Evolutionary conservation across 306 rosid species (phyloP).

Genomic region (Trichosanthes truncata): DNA sequence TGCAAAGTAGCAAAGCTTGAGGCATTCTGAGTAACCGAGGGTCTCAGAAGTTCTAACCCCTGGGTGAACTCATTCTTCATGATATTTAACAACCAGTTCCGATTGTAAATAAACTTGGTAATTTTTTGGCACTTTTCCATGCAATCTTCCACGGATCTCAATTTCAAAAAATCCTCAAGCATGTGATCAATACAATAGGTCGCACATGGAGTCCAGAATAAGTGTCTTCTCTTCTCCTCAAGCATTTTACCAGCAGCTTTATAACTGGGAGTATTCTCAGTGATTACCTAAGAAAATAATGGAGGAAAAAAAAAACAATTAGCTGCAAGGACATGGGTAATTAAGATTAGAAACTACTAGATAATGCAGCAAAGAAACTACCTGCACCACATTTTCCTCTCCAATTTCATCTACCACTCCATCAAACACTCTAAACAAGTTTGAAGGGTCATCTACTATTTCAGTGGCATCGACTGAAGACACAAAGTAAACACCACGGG

Average conservation of each 20-base stretch:
- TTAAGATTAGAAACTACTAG: slow-evolving; percentile 15
- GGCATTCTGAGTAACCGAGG: slow-evolving; percentile 47
- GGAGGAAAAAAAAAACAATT: slow-evolving; percentile 12
- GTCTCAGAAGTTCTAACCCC: slow-evolving; percentile 72
- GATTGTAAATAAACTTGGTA: slow-evolving; percentile 73
- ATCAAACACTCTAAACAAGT: slow-evolving; percentile 74
- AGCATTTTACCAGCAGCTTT: slow-evolving; percentile 87
- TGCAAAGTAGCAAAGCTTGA: slow-evolving; percentile 78
- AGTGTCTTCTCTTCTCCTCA: slow-evolving; percentile 74
- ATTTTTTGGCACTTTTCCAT: slow-evolving; percentile 72
- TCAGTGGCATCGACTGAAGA: slow-evolving; percentile 72
- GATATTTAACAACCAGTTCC: slow-evolving; percentile 71
- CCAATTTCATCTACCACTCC: slow-evolving; percentile 81
- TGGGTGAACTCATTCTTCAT: slow-evolving; percentile 71
- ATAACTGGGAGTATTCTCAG: slow-evolving; percentile 65
- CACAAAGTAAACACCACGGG: slow-evolving; percentile 72
- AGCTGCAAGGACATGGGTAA: slow-evolving; percentile 14
- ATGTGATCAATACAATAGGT: slow-evolving; percentile 59
- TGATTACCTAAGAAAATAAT: slow-evolving; percentile 46
- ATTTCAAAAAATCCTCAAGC: slow-evolving; percentile 75
- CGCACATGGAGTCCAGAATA: slow-evolving; percentile 95
- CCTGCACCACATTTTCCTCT: slow-evolving; percentile 91
- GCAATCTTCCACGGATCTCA: slow-evolving; percentile 78
- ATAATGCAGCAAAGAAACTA: slow-evolving; percentile 37
- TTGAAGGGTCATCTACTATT: slow-evolving; percentile 55